Conservation (phyloP, 495 filamentous ascomycete species). For the Podospora comata region DNA sequence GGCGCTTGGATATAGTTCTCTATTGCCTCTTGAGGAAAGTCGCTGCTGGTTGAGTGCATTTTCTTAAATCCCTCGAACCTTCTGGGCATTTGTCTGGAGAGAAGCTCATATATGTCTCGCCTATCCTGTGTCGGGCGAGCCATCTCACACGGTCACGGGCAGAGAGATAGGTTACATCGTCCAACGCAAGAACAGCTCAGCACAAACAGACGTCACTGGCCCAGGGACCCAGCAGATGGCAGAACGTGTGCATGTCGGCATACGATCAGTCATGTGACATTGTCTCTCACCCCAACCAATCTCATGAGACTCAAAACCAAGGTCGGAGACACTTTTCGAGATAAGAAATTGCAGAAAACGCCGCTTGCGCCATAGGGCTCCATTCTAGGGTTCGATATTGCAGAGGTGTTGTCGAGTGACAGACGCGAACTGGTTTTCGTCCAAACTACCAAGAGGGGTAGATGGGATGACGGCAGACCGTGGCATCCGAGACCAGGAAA, state of each 20-base stretch:
- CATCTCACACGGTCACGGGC: background rate
- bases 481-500: constrained; percentile 1
- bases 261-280: background rate
- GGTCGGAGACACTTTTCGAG: background rate
- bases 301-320: background rate
- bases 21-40: too few species aligned
- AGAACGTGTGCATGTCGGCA: background rate
- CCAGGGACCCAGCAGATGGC: background rate
- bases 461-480: constrained; percentile 7
- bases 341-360: background rate
- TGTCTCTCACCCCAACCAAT: background rate
- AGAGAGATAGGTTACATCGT: background rate
- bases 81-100: background rate
- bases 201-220: background rate
- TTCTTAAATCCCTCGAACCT: background rate
- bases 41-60: too few species aligned
- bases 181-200: background rate
- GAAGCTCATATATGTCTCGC: background rate
- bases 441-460: background rate
- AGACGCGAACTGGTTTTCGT: constrained; percentile 5
- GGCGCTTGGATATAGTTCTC: too few species aligned
- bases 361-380: constrained; percentile 9
- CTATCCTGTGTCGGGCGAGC: background rate
- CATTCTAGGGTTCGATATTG: background rate
- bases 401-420: background rate